Evolutionary conservation across 805 yeast genomes (phyloP).

Genomic region (Wickerhamomyces chambardii): DNA sequence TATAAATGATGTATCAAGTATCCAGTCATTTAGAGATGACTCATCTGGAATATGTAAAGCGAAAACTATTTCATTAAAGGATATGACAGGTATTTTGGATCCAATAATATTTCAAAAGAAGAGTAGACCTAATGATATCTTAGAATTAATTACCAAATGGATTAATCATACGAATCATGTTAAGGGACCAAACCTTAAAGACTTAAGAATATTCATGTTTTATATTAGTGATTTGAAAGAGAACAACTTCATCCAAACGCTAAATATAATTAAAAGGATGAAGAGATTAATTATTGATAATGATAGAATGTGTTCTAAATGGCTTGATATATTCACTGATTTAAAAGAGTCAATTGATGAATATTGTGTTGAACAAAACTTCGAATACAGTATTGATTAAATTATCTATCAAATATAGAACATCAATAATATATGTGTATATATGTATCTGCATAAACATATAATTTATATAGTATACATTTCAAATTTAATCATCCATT

Average conservation of each 20-base stretch:
- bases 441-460: no score
- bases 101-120: conserved; percentile 25
- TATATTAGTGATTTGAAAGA: conserved; percentile 22
- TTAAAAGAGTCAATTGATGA: not conserved
- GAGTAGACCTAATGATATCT: conserved; percentile 23
- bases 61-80: not conserved
- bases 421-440: no score
- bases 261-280: conserved; percentile 9
- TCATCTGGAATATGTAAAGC: no score
- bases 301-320: not conserved
- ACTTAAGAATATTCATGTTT: conserved; percentile 24
- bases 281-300: conserved; percentile 1
- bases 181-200: conserved; percentile 30
- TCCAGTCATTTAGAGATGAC: not conserved
- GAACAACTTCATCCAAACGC: conserved; percentile 14
- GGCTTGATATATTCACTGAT: conserved; percentile 4
- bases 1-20: not conserved
- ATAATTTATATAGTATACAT: no score
- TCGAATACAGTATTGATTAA: not conserved
- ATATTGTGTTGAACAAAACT: not conserved
- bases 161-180: conserved; percentile 20
- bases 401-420: no score
- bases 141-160: conserved; percentile 27
- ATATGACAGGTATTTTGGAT: not conserved
- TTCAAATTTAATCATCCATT: no score